Percentiles rank a stretch among this genome's conserved stretches.
Conservation (phyloP, 1,284 basidiomycete species). For the Termitomyces sp. region DNA sequence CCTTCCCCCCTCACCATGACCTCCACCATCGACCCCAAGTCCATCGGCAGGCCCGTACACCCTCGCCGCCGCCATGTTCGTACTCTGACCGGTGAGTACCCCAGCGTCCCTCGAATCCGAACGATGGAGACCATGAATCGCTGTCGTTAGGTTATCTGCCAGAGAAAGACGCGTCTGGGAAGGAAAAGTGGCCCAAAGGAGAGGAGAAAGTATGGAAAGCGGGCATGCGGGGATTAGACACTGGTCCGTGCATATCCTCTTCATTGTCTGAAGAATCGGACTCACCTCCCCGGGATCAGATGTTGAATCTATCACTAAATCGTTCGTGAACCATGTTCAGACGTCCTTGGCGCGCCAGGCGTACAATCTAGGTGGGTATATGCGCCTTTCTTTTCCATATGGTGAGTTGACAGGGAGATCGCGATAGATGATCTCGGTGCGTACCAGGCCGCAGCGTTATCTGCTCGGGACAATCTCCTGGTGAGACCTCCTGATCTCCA, state of each 20-base stretch:
- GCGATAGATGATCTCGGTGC: conserved; percentile 65
- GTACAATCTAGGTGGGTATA: conserved; percentile 61
- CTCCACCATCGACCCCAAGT: conserved; percentile 56
- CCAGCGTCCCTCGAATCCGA: background rate
- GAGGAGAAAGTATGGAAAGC: conserved; percentile 79
- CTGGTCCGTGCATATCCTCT: conserved; percentile 36
- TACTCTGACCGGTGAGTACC: conserved; percentile 58
- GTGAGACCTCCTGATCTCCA: conserved; percentile 33
- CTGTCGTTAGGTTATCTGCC: conserved; percentile 57
- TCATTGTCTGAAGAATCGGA: background rate
- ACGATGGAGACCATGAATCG: background rate
- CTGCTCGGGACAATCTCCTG: conserved; percentile 81
- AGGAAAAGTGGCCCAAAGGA: conserved; percentile 82
- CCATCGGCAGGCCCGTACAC: conserved; percentile 52
- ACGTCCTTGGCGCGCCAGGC: conserved; percentile 85
- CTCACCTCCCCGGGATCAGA: conserved; percentile 32
- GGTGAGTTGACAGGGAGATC: background rate
- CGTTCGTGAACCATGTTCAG: conserved; percentile 82
- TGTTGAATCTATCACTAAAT: conserved; percentile 65
- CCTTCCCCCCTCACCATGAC: conserved; percentile 32
- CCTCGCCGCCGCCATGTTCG: conserved; percentile 64
- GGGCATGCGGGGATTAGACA: conserved; percentile 53
- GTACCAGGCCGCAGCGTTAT: conserved; percentile 77
- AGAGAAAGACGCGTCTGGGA: conserved; percentile 67
- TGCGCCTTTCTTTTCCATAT: background rate